Evolutionary conservation across 148 eudicot species (phyloP), one percentile per base, ranked within the genome.

Genomic region (Tetragonia tetragonoides): DNA sequence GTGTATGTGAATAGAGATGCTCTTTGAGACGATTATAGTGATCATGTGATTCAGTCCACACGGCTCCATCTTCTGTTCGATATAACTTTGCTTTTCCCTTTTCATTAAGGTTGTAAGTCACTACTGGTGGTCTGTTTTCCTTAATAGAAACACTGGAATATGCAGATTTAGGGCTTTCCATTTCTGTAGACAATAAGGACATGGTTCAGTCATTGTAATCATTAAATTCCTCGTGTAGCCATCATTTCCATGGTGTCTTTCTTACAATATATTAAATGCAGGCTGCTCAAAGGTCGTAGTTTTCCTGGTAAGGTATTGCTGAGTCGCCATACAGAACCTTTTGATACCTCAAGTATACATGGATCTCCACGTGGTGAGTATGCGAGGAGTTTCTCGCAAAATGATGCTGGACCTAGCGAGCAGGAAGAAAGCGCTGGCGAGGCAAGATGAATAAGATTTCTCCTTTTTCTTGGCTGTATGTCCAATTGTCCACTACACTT

Each of bases 221-320:
- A 12, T 28, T n/a, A 62, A 63, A 14, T 34, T 37, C 6, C 20
- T 2, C 53, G 59, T 15, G 63, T 57, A 56, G 18, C 56, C n/a
- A 7, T 60, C 65, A 16, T 53, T 28, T 68, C 66, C 15, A 8
- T 70, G 38, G 61, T 68, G 53, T 41, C 62, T 70, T 37, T 77
- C 61, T 60, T 72, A 24, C 39, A 10, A 16, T 59, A 56, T 81
- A 47, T 24, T 70, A 66, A 56, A 61, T 83, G 70, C 72, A 95
- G 99, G 93, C 79, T 91, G 76, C 94, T 91, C 69, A 95, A 93
- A 84, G 99, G 99, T 61, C 97, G 97, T 69, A 95, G 90, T 80
- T 93, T 93, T 59, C 99, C 99, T 65, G 99, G 99, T n/a, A 93
- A 93, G 85, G 91, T 95, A 46, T 82, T 93, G 79, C 80, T 93